Conservation (phyloP, 1,284 basidiomycete species). For the Boletus semigastroideus region DNA sequence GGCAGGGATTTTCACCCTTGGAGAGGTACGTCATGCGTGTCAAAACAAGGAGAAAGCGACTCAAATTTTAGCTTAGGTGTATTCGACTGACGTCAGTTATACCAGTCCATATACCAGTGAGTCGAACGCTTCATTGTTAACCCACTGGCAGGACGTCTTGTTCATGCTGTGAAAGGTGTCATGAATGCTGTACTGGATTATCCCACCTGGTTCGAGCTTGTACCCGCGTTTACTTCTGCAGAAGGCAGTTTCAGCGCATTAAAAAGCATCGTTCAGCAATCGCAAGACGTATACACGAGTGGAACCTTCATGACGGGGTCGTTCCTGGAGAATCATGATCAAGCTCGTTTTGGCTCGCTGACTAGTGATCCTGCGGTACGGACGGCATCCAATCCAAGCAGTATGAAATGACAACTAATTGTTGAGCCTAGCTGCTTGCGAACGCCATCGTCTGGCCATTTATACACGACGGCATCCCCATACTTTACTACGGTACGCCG, state of each 20-base stretch:
- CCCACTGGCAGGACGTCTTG: not conserved
- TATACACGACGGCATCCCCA: conserved; percentile 61
- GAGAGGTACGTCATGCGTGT: conserved; percentile 52
- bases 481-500: conserved; percentile 61
- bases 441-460: conserved; percentile 53
- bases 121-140: conserved; percentile 11
- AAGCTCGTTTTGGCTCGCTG: conserved; percentile 62
- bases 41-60: not conserved
- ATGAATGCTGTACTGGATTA: conserved; percentile 64
- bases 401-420: conserved; percentile 14
- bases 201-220: conserved; percentile 64
- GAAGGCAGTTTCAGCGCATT: conserved; percentile 58
- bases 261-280: conserved; percentile 41
- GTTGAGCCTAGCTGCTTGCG: conserved; percentile 37
- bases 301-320: conserved; percentile 59
- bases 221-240: conserved; percentile 53
- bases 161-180: conserved; percentile 24
- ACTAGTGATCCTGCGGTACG: conserved; percentile 46
- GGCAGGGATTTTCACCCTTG: conserved; percentile 74
- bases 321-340: conserved; percentile 81
- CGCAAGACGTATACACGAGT: conserved; percentile 47
- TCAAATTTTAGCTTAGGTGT: conserved; percentile 32
- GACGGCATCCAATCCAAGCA: conserved; percentile 34
- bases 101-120: conserved; percentile 40
- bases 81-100: conserved; percentile 42